Evolutionary conservation across 257 asterid species (phyloP).

Genomic region (Penstemon eatonii): DNA sequence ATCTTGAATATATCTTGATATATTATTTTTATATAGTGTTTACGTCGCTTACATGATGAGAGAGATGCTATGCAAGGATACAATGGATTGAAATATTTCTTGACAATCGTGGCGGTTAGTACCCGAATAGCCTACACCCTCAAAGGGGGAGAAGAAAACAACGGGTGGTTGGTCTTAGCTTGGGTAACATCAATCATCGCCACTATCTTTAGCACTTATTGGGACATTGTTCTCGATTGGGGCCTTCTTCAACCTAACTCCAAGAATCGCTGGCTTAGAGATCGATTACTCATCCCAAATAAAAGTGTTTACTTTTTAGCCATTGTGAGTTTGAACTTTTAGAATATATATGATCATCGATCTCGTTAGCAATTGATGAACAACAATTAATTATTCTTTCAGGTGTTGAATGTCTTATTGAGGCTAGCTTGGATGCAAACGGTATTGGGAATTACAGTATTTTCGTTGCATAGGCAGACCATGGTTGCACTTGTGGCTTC

Average conservation of each 20-base stretch:
- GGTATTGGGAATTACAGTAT: slow-evolving; percentile 41
- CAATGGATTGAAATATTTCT: slow-evolving; percentile 52
- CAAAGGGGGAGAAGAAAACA: background rate
- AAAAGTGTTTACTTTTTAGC: slow-evolving; percentile 53
- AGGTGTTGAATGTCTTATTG: slow-evolving; percentile 50
- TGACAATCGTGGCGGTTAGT: slow-evolving; percentile 49
- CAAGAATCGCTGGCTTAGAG: slow-evolving; percentile 58
- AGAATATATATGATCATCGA: background rate
- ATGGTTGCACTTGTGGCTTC: slow-evolving; percentile 45
- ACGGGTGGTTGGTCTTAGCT: slow-evolving; percentile 43
- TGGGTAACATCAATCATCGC: slow-evolving; percentile 45
- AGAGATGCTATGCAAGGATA: slow-evolving; percentile 49
- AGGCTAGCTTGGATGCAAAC: slow-evolving; percentile 76
- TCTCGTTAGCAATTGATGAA: too few species aligned
- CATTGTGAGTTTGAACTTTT: slow-evolving; percentile 40
- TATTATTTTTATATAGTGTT: slow-evolving; percentile 34
- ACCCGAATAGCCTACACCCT: slow-evolving; percentile 48
- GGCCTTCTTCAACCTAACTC: slow-evolving; percentile 52
- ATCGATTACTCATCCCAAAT: slow-evolving; percentile 55
- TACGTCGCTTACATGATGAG: slow-evolving; percentile 54
- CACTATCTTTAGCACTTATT: slow-evolving; percentile 43
- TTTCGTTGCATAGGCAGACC: slow-evolving; percentile 46
- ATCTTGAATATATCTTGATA: background rate
- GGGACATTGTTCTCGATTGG: slow-evolving; percentile 67
- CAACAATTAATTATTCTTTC: slow-evolving; percentile 7